These are phyloP conservation scores for Solanum pimpinellifolium DNA, from an alignment of 257 asterid genomes.

Conservation along the genomic window DNA sequence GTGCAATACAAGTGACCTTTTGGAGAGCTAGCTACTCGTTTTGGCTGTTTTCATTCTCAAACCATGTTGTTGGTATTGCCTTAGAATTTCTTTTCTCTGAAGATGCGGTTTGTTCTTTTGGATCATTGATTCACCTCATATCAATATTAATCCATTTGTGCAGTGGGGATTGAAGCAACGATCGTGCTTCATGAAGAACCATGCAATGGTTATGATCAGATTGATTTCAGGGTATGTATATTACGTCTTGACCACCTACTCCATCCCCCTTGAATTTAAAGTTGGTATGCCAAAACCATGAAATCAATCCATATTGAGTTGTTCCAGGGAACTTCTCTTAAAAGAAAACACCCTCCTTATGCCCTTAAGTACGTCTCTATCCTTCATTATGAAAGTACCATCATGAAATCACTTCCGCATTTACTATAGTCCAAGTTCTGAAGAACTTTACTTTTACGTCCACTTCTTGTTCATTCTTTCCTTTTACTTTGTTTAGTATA, in stretches of 20 bases:
- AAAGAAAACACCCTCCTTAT: not conserved
- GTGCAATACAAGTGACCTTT: not conserved
- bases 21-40: no score
- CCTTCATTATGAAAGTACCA: not conserved
- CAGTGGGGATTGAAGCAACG: slow-evolving; percentile 80
- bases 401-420: not conserved
- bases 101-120: not conserved
- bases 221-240: slow-evolving; percentile 50
- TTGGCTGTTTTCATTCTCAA: not conserved
- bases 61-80: not conserved
- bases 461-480: not conserved
- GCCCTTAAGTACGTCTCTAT: not conserved
- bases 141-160: not conserved
- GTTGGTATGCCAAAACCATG: not conserved
- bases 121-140: not conserved
- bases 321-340: not conserved
- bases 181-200: slow-evolving; percentile 79
- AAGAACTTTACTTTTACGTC: not conserved
- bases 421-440: not conserved
- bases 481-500: not conserved
- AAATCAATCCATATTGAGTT: not conserved
- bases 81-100: not conserved
- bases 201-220: slow-evolving; percentile 49
- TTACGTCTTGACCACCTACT: not conserved
- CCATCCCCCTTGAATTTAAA: not conserved